Conservation (phyloP, 345 rosid genomes). For the Erodium maritimum region DNA sequence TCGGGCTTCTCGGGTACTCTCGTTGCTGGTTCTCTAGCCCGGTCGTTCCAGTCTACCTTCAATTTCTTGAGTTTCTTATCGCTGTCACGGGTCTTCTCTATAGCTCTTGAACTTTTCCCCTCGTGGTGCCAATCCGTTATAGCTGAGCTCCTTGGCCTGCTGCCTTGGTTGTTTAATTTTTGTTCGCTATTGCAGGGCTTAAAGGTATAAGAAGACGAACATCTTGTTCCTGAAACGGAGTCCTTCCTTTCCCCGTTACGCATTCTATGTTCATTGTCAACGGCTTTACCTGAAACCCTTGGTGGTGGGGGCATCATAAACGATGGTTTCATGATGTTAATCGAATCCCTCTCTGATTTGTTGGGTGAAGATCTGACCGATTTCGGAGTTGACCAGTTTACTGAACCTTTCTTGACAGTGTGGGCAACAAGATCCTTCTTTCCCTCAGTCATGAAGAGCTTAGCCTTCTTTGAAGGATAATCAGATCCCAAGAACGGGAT, state of each 20-base stretch:
- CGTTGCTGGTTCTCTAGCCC: too few species aligned
- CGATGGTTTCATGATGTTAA: constrained; percentile 33
- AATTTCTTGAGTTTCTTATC: constrained; percentile 36
- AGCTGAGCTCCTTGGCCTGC: too few species aligned
- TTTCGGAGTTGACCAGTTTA: constrained; percentile 30
- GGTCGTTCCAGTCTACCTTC: constrained; percentile 24
- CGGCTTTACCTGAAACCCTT: constrained; percentile 20
- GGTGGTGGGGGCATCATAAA: constrained; percentile 45
- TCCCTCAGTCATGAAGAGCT: constrained; percentile 29
- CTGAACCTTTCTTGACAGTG: constrained; percentile 20
- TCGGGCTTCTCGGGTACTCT: too few species aligned
- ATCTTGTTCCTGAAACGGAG: neutral
- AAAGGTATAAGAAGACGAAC: constrained; percentile 15
- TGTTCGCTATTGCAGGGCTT: constrained; percentile 13
- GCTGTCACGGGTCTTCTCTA: constrained; percentile 27
- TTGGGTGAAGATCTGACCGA: constrained; percentile 53
- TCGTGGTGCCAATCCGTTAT: too few species aligned
- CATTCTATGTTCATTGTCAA: constrained; percentile 3
- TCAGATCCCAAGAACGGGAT: constrained; percentile 18
- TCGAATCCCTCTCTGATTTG: too few species aligned
- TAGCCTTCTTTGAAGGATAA: constrained; percentile 49
- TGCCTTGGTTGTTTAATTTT: too few species aligned
- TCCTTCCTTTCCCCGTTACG: constrained; percentile 12
- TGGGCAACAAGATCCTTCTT: constrained; percentile 20
- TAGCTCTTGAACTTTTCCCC: constrained; percentile 13